Evolutionary conservation across 2,329 filamentous ascomycete species (phyloP).

Genomic region (Cyanodermella asteris): DNA sequence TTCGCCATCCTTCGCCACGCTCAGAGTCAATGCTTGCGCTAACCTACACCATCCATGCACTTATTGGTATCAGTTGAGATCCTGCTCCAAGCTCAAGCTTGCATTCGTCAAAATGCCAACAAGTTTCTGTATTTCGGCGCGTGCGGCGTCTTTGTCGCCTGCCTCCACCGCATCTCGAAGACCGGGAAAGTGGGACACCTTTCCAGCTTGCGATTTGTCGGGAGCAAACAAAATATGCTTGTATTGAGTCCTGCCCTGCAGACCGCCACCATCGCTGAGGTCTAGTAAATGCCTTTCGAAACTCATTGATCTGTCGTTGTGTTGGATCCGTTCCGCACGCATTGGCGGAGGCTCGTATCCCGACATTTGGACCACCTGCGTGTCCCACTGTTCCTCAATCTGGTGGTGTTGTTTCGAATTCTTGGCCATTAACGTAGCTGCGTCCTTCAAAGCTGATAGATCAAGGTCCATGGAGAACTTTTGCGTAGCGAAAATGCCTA

Average conservation of each 20-base stretch:
- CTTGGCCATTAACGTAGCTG: constrained; percentile 36
- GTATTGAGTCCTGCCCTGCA: constrained; percentile 76
- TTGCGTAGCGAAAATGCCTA: constrained; percentile 42
- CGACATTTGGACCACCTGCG: constrained; percentile 43
- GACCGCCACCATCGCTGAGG: constrained; percentile 53
- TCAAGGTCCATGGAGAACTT: constrained; percentile 20
- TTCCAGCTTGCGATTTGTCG: constrained; percentile 48
- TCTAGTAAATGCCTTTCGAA: constrained; percentile 78
- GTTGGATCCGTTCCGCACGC: constrained; percentile 44
- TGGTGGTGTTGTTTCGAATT: constrained; percentile 44
- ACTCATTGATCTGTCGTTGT: constrained; percentile 55
- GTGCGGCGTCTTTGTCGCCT: constrained; percentile 47
- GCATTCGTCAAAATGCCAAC: constrained; percentile 45
- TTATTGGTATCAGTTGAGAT: no score
- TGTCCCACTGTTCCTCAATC: constrained; percentile 63
- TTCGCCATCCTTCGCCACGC: no score
- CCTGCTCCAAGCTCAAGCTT: constrained; percentile 25
- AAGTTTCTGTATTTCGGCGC: constrained; percentile 47
- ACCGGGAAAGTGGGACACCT: constrained; percentile 55
- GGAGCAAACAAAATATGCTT: constrained; percentile 85
- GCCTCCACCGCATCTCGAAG: constrained; percentile 59
- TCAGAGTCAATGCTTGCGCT: no score
- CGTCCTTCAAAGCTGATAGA: constrained; percentile 38
- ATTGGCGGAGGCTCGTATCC: constrained; percentile 56
- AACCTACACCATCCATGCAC: no score